These are phyloP conservation scores for Ligustrum vulgare DNA, from an alignment of 257 asterid species.

Conservation along the genomic window DNA sequence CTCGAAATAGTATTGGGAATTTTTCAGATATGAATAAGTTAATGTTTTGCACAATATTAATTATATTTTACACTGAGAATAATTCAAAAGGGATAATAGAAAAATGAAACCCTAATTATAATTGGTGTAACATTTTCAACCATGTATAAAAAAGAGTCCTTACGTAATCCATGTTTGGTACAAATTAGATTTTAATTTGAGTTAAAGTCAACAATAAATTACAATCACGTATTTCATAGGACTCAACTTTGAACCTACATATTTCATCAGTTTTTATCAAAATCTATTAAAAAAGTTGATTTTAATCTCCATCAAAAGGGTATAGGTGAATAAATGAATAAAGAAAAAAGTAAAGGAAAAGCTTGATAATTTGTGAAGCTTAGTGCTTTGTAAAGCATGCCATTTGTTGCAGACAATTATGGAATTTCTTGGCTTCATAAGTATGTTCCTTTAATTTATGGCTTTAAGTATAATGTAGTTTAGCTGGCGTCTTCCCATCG, in stretches of 20 bases:
- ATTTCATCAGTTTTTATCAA: no score
- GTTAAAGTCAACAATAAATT: no score
- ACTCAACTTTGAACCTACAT: no score
- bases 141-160: neutral
- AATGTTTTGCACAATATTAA: no score
- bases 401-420: neutral
- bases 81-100: no score
- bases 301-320: neutral
- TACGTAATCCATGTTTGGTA: neutral
- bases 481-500: neutral
- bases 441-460: neutral
- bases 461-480: conserved; percentile 1
- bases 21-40: no score
- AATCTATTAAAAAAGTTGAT: no score
- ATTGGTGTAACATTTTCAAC: neutral
- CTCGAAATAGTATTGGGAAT: neutral
- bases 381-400: neutral
- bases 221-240: no score
- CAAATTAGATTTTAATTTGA: no score
- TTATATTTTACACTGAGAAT: no score
- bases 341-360: neutral
- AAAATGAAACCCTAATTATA: no score
- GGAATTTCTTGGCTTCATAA: neutral
- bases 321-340: neutral
- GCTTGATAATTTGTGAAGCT: neutral